Evolutionary conservation across 1,139 yeast genomes (phyloP), one percentile per base, ranked within the genome.

Genomic region (Lodderomyces theae): DNA sequence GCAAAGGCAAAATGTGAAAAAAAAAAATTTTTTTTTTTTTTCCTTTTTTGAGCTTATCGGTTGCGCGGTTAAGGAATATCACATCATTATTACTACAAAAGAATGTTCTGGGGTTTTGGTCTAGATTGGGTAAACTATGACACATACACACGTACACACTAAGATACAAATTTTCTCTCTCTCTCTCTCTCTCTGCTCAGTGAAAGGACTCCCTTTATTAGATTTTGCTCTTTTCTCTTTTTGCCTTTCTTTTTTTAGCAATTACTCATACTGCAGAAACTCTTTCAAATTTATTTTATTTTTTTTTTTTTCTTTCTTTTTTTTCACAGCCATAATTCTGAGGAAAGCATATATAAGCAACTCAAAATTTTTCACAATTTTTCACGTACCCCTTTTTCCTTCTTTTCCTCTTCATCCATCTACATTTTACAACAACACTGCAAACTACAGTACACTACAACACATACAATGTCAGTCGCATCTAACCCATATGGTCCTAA

Each of bases 401-500:
- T 24, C 26, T 10, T 12, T 25, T 25, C 5, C 29, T 25, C 12
- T 7, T n/a, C 11, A 13, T 28, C 3, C 18, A n/a, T 15, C n/a
- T 16, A 11, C 21, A 10, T n/a, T n/a, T 11, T 13, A 22, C 18
- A 34, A 5, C 13, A 12, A 10, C 12, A 23, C 15, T 23, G 4
- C 22, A 11, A 34, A 9, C 22, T 13, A 35, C 16, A 24, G 12
- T 3, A 15, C 17, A 2, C 8, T 12, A 12, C 13, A 26, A 12
- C 19, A 11, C 24, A n/a, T 19, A 41, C 11, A 25, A 42, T 42
- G 44, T 42, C 44, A 15, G 35, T 37, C 6, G 37, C 33, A 36
- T 37, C 41, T 4, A 90, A 90, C 61, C 97, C 97, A 49, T 92
- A 92, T 57, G 97, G 96, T 22, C 96, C 97, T 48, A 85, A 90